Conservation (phyloP, 805 yeast genomes). For the Osmozyma mogii region DNA sequence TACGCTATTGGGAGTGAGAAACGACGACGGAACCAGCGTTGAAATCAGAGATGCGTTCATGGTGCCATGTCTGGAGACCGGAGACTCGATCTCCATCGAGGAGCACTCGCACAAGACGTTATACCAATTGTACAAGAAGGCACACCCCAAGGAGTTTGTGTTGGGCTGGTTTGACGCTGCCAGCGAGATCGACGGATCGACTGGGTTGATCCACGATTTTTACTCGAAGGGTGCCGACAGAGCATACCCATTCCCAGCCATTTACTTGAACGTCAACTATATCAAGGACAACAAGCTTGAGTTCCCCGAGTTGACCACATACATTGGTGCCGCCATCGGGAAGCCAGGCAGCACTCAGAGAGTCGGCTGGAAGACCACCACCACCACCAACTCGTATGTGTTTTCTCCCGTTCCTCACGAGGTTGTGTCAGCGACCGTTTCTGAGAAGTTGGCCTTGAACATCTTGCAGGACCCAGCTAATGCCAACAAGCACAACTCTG, state of each 20-base stretch:
- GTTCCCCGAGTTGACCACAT: slow-evolving; percentile 57
- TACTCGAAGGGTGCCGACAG: slow-evolving; percentile 64
- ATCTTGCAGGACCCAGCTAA: slow-evolving; percentile 28
- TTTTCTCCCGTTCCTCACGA: slow-evolving; percentile 72
- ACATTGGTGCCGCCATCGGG: slow-evolving; percentile 71
- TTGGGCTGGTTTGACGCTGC: slow-evolving; percentile 81
- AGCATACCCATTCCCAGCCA: slow-evolving; percentile 67
- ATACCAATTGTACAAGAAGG: slow-evolving; percentile 63
- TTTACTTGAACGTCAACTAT: slow-evolving; percentile 68
- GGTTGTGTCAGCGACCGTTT: slow-evolving; percentile 41
- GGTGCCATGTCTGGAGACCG: slow-evolving; percentile 72
- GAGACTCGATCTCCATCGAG: slow-evolving; percentile 68
- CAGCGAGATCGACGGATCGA: slow-evolving; percentile 55
- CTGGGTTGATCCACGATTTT: slow-evolving; percentile 75
- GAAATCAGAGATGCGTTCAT: slow-evolving; percentile 71
- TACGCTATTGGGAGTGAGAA: slow-evolving; percentile 70
- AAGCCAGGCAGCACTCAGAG: slow-evolving; percentile 29
- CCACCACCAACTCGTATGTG: slow-evolving; percentile 39
- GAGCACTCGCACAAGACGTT: slow-evolving; percentile 67
- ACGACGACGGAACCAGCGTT: slow-evolving; percentile 73
- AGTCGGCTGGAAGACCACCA: slow-evolving; percentile 33
- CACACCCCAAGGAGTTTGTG: slow-evolving; percentile 70
- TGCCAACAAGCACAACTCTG: slow-evolving; percentile 22
- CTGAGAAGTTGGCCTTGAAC: slow-evolving; percentile 53
- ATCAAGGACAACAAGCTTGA: slow-evolving; percentile 37